Evolutionary conservation across 202 grass and related monocot species (phyloP).

Genomic region (Carex arenaria): DNA sequence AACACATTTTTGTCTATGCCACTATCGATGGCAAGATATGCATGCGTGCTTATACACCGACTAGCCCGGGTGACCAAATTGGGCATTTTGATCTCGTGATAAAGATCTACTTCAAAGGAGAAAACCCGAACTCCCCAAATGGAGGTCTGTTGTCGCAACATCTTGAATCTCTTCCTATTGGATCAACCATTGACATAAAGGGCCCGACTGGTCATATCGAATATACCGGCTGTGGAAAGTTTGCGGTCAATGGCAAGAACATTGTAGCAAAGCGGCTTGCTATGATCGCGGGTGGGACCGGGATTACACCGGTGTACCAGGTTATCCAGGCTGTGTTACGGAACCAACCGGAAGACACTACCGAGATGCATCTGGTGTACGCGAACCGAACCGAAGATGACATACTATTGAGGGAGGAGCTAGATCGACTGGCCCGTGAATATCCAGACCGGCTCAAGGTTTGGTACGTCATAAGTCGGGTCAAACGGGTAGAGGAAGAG

Average conservation of each 20-base stretch:
- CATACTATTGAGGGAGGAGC: slow-evolving; percentile 59
- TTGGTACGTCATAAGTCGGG: slow-evolving; percentile 60
- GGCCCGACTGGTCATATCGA: slow-evolving; percentile 52
- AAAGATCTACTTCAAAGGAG: slow-evolving; percentile 62
- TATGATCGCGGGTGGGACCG: slow-evolving; percentile 75
- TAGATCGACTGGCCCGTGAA: slow-evolving; percentile 44
- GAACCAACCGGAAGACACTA: slow-evolving; percentile 51
- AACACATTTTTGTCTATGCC: slow-evolving; percentile 52
- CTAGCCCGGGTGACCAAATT: slow-evolving; percentile 36
- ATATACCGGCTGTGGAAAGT: slow-evolving; percentile 51
- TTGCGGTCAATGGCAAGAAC: slow-evolving; percentile 34
- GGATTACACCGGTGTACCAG: slow-evolving; percentile 90
- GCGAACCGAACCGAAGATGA: slow-evolving; percentile 79
- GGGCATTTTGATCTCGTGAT: slow-evolving; percentile 77
- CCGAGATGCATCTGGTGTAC: slow-evolving; percentile 83
- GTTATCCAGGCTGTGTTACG: slow-evolving; percentile 74
- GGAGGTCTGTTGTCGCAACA: slow-evolving; percentile 66
- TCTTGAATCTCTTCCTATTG: slow-evolving; percentile 51
- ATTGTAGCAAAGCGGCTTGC: slow-evolving; percentile 35
- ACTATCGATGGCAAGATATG: slow-evolving; percentile 45
- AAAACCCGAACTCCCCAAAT: slow-evolving; percentile 40
- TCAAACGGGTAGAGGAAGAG: slow-evolving; percentile 8
- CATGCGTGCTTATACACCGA: slow-evolving; percentile 85
- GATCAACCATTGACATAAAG: slow-evolving; percentile 35
- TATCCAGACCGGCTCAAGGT: slow-evolving; percentile 63